Evolutionary conservation across 164 flowering plant species (phyloP).

Genomic region (Annona cherimola): DNA sequence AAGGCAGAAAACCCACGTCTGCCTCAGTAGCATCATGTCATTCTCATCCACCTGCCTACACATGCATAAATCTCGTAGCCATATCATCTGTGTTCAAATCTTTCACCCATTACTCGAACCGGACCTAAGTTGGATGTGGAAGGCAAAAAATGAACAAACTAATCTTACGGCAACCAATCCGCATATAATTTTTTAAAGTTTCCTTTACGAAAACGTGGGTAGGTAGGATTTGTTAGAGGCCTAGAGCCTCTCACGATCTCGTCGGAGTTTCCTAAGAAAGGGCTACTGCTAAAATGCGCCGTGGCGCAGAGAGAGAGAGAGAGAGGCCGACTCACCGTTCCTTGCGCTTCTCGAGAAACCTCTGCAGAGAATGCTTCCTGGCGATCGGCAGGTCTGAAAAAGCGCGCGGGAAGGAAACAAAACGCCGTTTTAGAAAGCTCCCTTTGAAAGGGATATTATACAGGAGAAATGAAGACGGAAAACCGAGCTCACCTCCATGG

Average conservation of each 20-base stretch:
- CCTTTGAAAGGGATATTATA: background rate
- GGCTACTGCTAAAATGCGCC: background rate
- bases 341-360: constrained; percentile 44
- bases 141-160: too few species aligned
- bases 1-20: too few species aligned
- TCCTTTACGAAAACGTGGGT: background rate
- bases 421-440: background rate
- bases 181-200: too few species aligned
- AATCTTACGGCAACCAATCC: too few species aligned
- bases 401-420: background rate
- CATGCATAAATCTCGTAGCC: too few species aligned
- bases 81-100: too few species aligned
- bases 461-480: background rate
- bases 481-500: constrained; percentile 32
- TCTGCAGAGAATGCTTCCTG: constrained; percentile 35
- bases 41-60: too few species aligned
- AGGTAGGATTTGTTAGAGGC: background rate
- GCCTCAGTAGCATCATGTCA: too few species aligned
- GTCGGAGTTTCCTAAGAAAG: background rate
- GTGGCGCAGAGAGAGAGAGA: background rate
- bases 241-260: too few species aligned
- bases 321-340: constrained; percentile 48
- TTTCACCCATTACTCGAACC: too few species aligned
- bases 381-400: constrained; percentile 39
- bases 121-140: too few species aligned